Conservation (phyloP, 1,284 basidiomycete genomes). For the Cryptococcus depauperatus region DNA sequence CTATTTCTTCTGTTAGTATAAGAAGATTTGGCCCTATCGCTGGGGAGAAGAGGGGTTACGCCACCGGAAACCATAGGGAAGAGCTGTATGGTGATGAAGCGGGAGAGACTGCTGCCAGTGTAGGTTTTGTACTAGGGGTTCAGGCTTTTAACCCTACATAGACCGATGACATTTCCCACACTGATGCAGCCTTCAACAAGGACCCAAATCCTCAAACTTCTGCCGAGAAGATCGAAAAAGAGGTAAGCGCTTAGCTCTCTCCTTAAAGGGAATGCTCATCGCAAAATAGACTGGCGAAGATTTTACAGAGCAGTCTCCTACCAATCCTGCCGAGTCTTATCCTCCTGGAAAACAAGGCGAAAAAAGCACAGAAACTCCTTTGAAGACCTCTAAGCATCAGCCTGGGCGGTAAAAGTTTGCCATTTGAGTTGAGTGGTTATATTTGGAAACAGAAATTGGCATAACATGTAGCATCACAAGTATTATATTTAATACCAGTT, state of each 20-base stretch:
- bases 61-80: constrained; percentile 33
- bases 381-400: constrained; percentile 19
- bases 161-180: constrained; percentile 39
- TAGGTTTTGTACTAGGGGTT: constrained; percentile 16
- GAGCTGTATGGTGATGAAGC: constrained; percentile 40
- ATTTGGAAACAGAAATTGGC: neutral
- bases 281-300: constrained; percentile 33
- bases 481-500: neutral
- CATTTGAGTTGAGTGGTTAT: neutral
- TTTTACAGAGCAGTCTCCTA: constrained; percentile 28
- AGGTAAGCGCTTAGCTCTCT: constrained; percentile 20
- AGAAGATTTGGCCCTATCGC: neutral
- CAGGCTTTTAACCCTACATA: constrained; percentile 3
- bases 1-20: constrained; percentile 21
- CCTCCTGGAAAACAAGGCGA: constrained; percentile 22
- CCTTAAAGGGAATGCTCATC: neutral
- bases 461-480: neutral
- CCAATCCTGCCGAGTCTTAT: constrained; percentile 24
- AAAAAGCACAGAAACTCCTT: constrained; percentile 14
- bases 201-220: constrained; percentile 26
- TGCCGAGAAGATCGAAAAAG: constrained; percentile 27
- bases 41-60: constrained; percentile 24
- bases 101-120: constrained; percentile 34
- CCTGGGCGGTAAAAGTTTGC: constrained; percentile 6
- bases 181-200: constrained; percentile 37